phyloP scores from a whole-genome alignment of 441 rosid species.

The Erodium chrysanthum region DNA sequence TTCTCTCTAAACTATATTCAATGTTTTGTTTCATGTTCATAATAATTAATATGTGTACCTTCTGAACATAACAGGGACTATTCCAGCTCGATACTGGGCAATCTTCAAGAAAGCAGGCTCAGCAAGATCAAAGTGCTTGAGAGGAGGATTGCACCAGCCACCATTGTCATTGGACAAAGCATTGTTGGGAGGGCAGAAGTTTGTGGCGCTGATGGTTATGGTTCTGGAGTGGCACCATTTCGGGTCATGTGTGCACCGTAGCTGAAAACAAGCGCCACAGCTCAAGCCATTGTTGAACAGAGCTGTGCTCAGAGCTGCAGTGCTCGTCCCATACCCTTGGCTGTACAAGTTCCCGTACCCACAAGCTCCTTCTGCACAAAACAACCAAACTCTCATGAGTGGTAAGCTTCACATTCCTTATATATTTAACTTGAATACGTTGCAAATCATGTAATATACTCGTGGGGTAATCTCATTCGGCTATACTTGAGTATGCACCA shows the following conservation, averaged over 20 bases:
- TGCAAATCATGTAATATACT: no score
- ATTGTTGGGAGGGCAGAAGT: constrained; percentile 85
- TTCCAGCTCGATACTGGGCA: constrained; percentile 84
- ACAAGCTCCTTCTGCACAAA: constrained; percentile 78
- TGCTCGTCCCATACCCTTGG: constrained; percentile 89
- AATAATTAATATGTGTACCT: not conserved
- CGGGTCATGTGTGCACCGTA: constrained; percentile 63
- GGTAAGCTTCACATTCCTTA: not conserved
- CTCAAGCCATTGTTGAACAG: constrained; percentile 79
- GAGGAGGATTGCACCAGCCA: constrained; percentile 34
- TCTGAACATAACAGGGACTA: constrained; percentile 68
- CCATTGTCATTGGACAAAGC: constrained; percentile 68
- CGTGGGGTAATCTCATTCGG: no score
- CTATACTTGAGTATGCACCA: no score
- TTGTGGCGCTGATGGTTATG: constrained; percentile 78
- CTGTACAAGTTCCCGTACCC: constrained; percentile 83
- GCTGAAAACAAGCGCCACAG: constrained; percentile 81
- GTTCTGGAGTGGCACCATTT: constrained; percentile 73
- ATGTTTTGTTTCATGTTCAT: no score
- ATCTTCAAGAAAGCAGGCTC: constrained; percentile 84
- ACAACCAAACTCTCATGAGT: not conserved
- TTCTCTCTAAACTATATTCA: no score
- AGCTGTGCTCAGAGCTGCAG: constrained; percentile 90
- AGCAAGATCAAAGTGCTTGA: constrained; percentile 57
- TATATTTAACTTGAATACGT: not conserved